These are phyloP conservation scores for Aureobasidium sp. DNA, from an alignment of 2,329 filamentous ascomycete species.

Conservation along the genomic window DNA sequence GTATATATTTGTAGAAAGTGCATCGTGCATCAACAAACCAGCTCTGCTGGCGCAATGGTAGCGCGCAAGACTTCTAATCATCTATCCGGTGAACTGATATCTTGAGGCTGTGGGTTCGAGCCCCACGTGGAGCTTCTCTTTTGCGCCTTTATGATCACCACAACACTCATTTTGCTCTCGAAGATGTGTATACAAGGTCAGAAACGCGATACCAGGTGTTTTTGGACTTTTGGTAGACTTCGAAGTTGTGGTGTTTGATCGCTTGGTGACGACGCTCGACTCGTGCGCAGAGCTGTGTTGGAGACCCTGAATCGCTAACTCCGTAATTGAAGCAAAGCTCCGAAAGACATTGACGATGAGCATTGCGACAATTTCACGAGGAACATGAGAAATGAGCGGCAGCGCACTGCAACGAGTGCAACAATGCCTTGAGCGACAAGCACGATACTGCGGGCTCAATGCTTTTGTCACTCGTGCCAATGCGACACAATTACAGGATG, in stretches of 20 bases:
- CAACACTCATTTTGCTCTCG: neutral
- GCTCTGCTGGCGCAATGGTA: constrained; percentile 14
- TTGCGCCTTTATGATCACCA: neutral
- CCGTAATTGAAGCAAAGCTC: neutral
- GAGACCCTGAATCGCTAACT: neutral
- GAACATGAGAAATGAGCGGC: constrained; percentile 12
- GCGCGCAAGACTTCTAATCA: constrained; percentile 13
- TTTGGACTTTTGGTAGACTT: neutral
- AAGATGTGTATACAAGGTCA: neutral
- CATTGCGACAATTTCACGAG: neutral
- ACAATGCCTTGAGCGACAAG: constrained; percentile 13
- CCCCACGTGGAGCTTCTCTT: constrained; percentile 7
- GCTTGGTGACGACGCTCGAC: neutral
- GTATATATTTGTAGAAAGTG: no score
- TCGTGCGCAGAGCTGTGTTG: neutral
- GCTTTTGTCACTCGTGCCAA: constrained; percentile 15
- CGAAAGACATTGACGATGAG: neutral
- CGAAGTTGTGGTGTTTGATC: neutral
- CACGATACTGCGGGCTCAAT: constrained; percentile 1
- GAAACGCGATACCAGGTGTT: neutral
- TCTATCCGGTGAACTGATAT: neutral
- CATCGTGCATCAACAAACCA: neutral
- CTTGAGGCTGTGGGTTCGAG: constrained; percentile 15
- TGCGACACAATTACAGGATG: constrained; percentile 4
- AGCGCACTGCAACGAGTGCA: constrained; percentile 4